Percentiles rank a stretch among this genome's conserved stretches.
phyloP scores from a whole-genome alignment of 345 rosid genomes.

The Hypericum androsaemum region DNA sequence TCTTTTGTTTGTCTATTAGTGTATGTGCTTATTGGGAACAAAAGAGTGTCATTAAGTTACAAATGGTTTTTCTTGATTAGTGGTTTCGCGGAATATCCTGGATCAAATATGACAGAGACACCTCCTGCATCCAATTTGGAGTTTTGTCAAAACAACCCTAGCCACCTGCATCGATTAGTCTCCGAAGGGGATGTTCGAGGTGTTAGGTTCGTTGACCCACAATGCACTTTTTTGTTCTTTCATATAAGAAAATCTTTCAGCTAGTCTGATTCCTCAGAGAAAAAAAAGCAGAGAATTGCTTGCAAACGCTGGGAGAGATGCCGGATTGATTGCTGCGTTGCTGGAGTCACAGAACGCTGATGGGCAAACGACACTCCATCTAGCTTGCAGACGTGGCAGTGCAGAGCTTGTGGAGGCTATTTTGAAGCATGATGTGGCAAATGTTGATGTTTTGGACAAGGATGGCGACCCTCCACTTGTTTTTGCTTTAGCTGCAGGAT shows the following conservation, averaged over 20 bases:
- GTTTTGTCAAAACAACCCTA: conserved; percentile 44
- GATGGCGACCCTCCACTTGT: conserved; percentile 98
- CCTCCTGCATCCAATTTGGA: conserved; percentile 36
- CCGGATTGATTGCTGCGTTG: conserved; percentile 40
- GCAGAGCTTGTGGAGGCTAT: conserved; percentile 72
- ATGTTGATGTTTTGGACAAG: conserved; percentile 84
- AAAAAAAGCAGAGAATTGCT: conserved; percentile 51
- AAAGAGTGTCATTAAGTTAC: conserved; percentile 4
- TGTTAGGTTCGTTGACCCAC: conserved; percentile 60
- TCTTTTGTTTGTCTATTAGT: neutral
- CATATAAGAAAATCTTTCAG: conserved; percentile 13
- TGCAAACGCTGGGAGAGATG: conserved; percentile 50
- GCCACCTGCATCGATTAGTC: conserved; percentile 58
- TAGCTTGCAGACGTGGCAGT: conserved; percentile 97
- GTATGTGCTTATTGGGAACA: neutral
- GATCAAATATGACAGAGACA: conserved; percentile 48
- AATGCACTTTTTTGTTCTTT: conserved; percentile 8
- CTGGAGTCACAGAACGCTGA: conserved; percentile 81
- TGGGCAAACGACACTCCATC: conserved; percentile 92
- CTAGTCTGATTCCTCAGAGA: neutral
- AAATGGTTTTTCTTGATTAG: conserved; percentile 23
- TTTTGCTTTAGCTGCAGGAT: conserved; percentile 97
- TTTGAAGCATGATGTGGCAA: conserved; percentile 51
- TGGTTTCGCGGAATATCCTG: conserved; percentile 40
- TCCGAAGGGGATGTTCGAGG: conserved; percentile 67